Evolutionary conservation across 1,284 basidiomycete species (phyloP), one percentile per base, ranked within the genome.

Genomic region (Ustilago curta): DNA sequence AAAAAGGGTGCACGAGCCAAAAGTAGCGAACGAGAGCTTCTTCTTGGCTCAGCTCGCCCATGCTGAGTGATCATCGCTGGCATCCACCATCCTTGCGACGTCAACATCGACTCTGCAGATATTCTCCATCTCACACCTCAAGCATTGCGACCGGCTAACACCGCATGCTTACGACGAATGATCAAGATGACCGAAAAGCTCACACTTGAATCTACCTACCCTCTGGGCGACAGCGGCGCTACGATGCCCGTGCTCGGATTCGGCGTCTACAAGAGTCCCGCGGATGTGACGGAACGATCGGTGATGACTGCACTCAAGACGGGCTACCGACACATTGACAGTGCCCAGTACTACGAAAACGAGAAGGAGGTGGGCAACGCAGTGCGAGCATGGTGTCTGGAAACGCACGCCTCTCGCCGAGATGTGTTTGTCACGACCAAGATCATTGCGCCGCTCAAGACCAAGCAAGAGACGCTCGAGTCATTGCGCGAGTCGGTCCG

Each of bases 371-470:
- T 70, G 27, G 68, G 72, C 16, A 54, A 75, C 35, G 72, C 72
- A 2, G 72, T 75, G 4, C 59, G 64, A 2, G 53, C 64, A 6
- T 75, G 72, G 72, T 70, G 68, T 49, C 35, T 31, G 32, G 64
- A 75, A 39, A 64, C 59, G 19, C 63, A 70, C 40, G 23, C 56
- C 45, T 70, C 68, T 37, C 62, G 72, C 5, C 27, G 63, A 6
- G 57, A 70, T 19, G 67, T 75, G 14, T 75, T 75, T 56, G 68
- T 75, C 9, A 75, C 72, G 29, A 75, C 72, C 60, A 75, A 75
- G 58, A 70, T 75, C 48, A 70, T 75, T 35, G 25, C 50, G 6
- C 67, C 72, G 1, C 16, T 7, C 39, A 37, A 56, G 23, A 63
- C 48, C 23, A 47, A 59, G 54, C 64, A 67, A 4, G 60, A 75